Base-by-base conservation (phyloP, 2,329 filamentous ascomycete genomes). In the Fragosphaeria purpurea region DNA sequence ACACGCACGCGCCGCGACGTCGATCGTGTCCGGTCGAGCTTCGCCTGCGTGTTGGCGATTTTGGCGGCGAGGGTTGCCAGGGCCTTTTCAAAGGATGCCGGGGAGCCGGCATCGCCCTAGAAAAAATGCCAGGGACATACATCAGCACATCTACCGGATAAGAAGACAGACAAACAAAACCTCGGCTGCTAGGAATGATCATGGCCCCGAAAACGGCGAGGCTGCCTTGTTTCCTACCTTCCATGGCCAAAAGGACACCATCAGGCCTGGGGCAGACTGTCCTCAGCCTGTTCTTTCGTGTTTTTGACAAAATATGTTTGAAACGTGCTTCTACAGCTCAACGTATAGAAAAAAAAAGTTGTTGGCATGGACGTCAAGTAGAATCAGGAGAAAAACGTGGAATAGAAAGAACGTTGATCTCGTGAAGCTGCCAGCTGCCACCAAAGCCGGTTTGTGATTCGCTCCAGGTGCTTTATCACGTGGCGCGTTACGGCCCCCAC, bases 71-170 rank as follows among this genome's bases (percentile, higher is more conserved):
- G 79, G 31, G 80, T 76, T 8, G 88, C 87, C 34, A 98, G 82
- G 3, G 85, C 82, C 73, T 90, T 96, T 70, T 98, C 93, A 64
- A 97, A 98, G 4, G 85, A 87, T 47, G 89, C 90, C 32, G 93
- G 85, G 57, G 90, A 95, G 63, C 79, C 85, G 65, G 85, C 79
- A 62, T 87, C 79, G 68, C 80, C 79, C 88, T 95, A 61, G 7
- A 11, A 4, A 37, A 11, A 37, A 11, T 11, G 35, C 11, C 7
- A 37, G 35, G 11, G 11, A 11, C 35, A 11, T 22, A 13, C n/a
- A 41, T 51, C 37, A 44, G 31, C n/a, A 39, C 38, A 43, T 13
- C 31, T 35, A 39, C 30, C 34, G 11, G 40, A 37, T n/a, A 44
- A 34, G 32, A 34, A n/a, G 13, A n/a, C 39, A 41, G 9, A 22